phyloP scores from a whole-genome alignment of 768 basidiomycete species.

The Lentinula boryana region DNA sequence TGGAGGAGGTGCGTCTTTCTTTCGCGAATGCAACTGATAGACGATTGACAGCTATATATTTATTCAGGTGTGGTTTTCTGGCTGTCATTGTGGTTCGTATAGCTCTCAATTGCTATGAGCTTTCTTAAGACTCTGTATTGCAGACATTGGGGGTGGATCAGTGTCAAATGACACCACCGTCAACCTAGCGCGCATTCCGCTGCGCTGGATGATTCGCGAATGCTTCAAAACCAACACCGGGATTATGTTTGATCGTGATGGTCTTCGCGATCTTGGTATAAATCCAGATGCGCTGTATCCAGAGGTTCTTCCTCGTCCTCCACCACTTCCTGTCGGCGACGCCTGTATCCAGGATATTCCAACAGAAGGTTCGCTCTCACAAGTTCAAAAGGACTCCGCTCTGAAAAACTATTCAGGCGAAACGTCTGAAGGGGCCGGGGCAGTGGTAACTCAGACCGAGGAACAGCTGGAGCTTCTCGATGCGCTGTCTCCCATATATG shows the following conservation, averaged over 20 bases:
- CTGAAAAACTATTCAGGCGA: conserved; percentile 10
- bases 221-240: conserved; percentile 52
- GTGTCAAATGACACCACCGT: conserved; percentile 50
- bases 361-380: conserved; percentile 11
- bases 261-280: conserved; percentile 40
- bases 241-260: conserved; percentile 49
- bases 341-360: conserved; percentile 11
- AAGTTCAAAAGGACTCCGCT: conserved; percentile 11
- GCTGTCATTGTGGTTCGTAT: conserved; percentile 60
- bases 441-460: conserved; percentile 28
- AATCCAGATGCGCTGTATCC: conserved; percentile 40
- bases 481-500: conserved; percentile 42
- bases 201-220: conserved; percentile 75
- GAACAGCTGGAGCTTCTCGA: conserved; percentile 61
- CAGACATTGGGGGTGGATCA: conserved; percentile 74
- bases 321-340: conserved; percentile 28
- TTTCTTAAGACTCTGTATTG: not conserved
- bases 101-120: not conserved
- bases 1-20: conserved; percentile 40
- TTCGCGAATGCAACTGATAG: not conserved
- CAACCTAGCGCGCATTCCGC: conserved; percentile 61
- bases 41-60: not conserved
- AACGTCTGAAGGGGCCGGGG: conserved; percentile 14
- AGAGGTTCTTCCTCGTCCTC: conserved; percentile 32
- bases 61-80: conserved; percentile 68